These are phyloP conservation scores for Scenedesmus sp. DNA, from an alignment of 163 green algal genomes.

Conservation along the genomic window DNA sequence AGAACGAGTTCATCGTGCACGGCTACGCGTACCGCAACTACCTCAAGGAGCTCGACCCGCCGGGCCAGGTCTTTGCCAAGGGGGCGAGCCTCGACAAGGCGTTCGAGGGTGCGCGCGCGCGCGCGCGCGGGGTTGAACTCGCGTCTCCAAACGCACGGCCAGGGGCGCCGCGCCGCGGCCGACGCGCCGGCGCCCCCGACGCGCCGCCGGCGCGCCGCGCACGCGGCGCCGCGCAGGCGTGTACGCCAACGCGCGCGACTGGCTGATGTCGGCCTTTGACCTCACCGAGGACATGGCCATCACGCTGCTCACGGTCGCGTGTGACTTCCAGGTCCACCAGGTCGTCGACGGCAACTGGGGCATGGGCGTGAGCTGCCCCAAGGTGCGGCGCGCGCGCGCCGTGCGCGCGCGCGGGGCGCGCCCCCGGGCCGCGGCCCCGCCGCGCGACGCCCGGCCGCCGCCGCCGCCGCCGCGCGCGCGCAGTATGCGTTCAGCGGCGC, in stretches of 20 bases:
- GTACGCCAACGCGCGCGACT: constrained; percentile 32
- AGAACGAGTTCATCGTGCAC: constrained; percentile 64
- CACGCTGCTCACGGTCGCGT: constrained; percentile 38
- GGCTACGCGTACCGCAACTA: constrained; percentile 64
- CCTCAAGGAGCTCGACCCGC: constrained; percentile 56
- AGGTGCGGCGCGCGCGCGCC: too few species aligned
- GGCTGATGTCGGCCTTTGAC: constrained; percentile 28
- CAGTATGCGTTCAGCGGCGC: constrained; percentile 26
- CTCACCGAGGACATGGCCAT: constrained; percentile 40
- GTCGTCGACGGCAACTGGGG: constrained; percentile 45
- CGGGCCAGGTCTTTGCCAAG: constrained; percentile 32
- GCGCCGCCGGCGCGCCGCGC: too few species aligned
- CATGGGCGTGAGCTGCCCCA: constrained; percentile 35
- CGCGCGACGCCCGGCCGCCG: too few species aligned
- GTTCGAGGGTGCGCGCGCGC: constrained; percentile 28
- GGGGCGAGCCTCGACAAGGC: constrained; percentile 54
- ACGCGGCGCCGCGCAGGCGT: constrained; percentile 18
- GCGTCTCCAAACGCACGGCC: too few species aligned
- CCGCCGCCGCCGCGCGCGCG: too few species aligned
- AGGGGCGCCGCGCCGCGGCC: too few species aligned
- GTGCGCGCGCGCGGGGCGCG: too few species aligned
- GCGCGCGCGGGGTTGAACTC: too few species aligned
- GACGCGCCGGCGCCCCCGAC: too few species aligned
- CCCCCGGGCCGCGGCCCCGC: too few species aligned
- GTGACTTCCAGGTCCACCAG: constrained; percentile 44